A percentile compares a stretch with the other conserved stretches of the same genome.
Conservation (phyloP, 805 yeast species). For the Metschnikowia peoriensis region DNA sequence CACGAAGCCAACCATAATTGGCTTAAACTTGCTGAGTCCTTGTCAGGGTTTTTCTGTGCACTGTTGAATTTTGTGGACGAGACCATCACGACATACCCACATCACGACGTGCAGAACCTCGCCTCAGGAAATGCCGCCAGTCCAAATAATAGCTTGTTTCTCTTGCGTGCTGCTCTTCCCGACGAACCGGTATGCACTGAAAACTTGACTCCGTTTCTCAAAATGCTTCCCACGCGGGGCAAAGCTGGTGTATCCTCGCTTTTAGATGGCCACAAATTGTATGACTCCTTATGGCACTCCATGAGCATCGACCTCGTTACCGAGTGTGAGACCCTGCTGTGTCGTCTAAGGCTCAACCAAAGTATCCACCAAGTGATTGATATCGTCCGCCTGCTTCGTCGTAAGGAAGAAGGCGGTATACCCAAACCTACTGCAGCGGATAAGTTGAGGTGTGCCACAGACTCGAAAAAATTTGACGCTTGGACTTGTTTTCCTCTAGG, state of each 20-base stretch:
- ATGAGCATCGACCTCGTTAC: conserved; percentile 82
- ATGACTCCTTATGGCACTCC: conserved; percentile 91
- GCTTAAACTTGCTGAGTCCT: conserved; percentile 66
- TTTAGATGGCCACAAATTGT: conserved; percentile 85
- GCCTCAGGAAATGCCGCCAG: conserved; percentile 29
- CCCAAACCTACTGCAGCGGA: conserved; percentile 77
- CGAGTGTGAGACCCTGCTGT: conserved; percentile 42
- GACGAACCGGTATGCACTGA: conserved; percentile 97
- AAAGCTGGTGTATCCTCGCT: conserved; percentile 83
- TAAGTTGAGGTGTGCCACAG: conserved; percentile 67
- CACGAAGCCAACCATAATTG: conserved; percentile 62
- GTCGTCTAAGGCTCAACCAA: conserved; percentile 59
- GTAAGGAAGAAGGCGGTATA: conserved; percentile 58
- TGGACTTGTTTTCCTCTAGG: conserved; percentile 80
- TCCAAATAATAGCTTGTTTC: conserved; percentile 42
- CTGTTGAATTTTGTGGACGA: conserved; percentile 85
- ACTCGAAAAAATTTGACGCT: conserved; percentile 51
- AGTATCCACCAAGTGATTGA: conserved; percentile 71
- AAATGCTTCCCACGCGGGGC: conserved; percentile 88
- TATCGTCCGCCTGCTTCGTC: conserved; percentile 63
- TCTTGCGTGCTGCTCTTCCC: conserved; percentile 84
- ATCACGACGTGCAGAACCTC: conserved; percentile 36
- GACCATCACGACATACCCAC: conserved; percentile 64
- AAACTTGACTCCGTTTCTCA: conserved; percentile 89
- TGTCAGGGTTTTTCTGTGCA: conserved; percentile 94